Conservation (phyloP, 2,329 filamentous ascomycete species). For the Nemania sp. region DNA sequence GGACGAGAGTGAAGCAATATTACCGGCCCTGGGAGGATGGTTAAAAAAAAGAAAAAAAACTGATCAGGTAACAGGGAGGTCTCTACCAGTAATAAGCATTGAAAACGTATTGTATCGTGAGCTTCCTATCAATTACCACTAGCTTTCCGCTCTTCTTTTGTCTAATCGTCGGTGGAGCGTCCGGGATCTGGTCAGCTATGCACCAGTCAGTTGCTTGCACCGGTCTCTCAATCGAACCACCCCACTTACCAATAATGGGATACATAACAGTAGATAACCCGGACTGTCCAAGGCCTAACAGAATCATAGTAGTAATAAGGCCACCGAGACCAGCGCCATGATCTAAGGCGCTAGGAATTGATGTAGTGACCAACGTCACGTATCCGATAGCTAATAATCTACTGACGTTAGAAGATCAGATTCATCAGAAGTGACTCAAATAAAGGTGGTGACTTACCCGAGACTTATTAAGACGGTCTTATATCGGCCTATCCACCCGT, state of each 20-base stretch:
- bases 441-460: background rate
- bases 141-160: constrained; percentile 2
- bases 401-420: no score
- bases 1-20: constrained; percentile 8
- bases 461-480: constrained; percentile 13
- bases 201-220: no score
- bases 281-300: background rate
- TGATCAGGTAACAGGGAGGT: no score
- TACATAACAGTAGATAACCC: constrained; percentile 12
- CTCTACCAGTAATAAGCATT: background rate
- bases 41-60: no score
- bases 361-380: constrained; percentile 1
- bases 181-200: background rate
- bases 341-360: background rate
- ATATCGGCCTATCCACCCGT: constrained; percentile 10
- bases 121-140: constrained; percentile 9
- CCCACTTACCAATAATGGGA: constrained; percentile 7
- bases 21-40: constrained; percentile 4
- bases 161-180: background rate
- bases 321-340: constrained; percentile 3
- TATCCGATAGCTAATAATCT: constrained; percentile 2
- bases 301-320: constrained; percentile 1
- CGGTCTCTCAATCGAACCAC: no score
- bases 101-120: constrained; percentile 11
- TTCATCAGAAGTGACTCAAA: background rate